Base-by-base conservation (phyloP, 768 basidiomycete genomes). In the Chalciporus chontae region DNA sequence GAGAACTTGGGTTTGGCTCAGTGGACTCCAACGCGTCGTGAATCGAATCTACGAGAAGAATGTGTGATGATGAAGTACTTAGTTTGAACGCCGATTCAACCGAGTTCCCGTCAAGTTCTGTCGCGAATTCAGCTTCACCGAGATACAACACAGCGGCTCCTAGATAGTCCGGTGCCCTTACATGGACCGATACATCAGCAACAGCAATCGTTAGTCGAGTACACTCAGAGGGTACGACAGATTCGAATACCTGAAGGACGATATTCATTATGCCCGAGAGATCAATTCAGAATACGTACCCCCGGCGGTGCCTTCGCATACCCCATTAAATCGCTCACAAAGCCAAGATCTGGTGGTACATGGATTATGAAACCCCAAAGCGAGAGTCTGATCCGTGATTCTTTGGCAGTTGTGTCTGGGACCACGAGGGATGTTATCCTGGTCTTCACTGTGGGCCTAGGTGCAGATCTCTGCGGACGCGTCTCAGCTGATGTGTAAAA, bases 221-320 rank as follows among this genome's bases (percentile, higher is more conserved):
- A 38, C 86, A 71, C 64, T 98, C 96, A 48, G 78, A 92, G 1
- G 96, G 96, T 14, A 93, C 81, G 11, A 96, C 93, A 19, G 91
- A 79, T 66, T 94, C 94, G 61, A 99, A 99, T 1, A 89, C 87
- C 93, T 83, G 52, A 6, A 31, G 42, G 15, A 24, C 42, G 23
- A 17, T 26, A 19, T 51, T 37, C 36, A 26, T 43, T 52, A 42
- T 53, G 45, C 19, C 17, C 32, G 17, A 14, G 9, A 40, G 39
- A 46, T 36, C 23, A 27, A 26, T 26, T 43, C n/a, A 47, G 36
- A 21, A 40, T 9, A 76, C 87, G 53, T 68, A 94, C 95, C 18
- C 90, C 94, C 40, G 90, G 87, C 4, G 96, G 96, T 23, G 92
- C 81, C 65, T 90, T 91, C 15, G 73, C 71, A 60, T 93, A 94